Evolutionary conservation across 768 basidiomycete species (phyloP).

Genomic region (Terana coerulea): DNA sequence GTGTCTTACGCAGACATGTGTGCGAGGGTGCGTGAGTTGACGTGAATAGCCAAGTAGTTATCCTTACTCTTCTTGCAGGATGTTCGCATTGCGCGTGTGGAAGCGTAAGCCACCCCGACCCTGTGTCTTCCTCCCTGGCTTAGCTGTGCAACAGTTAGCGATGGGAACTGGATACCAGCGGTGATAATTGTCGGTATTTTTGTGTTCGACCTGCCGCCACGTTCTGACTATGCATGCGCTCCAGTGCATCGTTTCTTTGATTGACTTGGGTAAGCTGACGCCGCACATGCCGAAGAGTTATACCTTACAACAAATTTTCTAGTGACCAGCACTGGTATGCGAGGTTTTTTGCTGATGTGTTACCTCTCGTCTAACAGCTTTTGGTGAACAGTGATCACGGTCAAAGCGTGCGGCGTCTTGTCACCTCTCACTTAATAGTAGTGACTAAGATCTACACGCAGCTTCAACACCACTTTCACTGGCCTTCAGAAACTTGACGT

Average conservation of each 20-base stretch:
- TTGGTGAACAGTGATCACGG: conserved; percentile 40
- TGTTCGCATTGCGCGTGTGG: conserved; percentile 51
- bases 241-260: conserved; percentile 35
- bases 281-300: too few species aligned
- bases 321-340: conserved; percentile 2
- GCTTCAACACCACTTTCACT: conserved; percentile 37
- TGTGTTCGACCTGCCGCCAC: background rate
- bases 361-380: background rate
- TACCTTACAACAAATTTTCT: too few species aligned
- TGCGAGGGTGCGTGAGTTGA: conserved; percentile 10
- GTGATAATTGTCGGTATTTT: conserved; percentile 41
- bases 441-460: conserved; percentile 14
- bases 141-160: too few species aligned
- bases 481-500: conserved; percentile 39
- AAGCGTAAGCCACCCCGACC: conserved; percentile 35
- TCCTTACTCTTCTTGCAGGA: conserved; percentile 19
- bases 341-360: background rate
- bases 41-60: background rate
- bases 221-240: background rate
- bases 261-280: conserved; percentile 39
- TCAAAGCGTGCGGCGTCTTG: conserved; percentile 44
- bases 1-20: conserved; percentile 11
- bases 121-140: too few species aligned
- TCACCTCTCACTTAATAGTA: background rate
- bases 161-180: conserved; percentile 39